Evolutionary conservation across 495 filamentous ascomycete species (phyloP), one percentile per base, ranked within the genome.

Genomic region (Penicillium ucsense): DNA sequence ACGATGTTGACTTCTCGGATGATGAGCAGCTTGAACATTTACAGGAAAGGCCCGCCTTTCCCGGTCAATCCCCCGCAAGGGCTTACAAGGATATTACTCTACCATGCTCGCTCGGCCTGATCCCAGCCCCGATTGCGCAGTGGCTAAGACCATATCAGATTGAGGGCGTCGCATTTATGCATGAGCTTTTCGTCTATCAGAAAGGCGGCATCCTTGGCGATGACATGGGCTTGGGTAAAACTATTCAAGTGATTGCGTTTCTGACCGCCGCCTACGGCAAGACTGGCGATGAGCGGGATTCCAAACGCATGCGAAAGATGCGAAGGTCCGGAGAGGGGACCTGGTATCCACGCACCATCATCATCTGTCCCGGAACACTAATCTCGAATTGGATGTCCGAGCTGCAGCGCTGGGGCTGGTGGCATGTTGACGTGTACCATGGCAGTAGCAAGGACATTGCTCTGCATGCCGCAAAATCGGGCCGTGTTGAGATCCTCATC

Each of bases 151-250:
- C 86, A 48, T 98, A 98, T 59, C 92, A 98, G 63, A 73, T 97
- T 3, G 75, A 87, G 33, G 92, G 92, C 28, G 88, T 81, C 6
- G 80, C 76, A 11, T 97, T 96, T 59, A 69, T 98, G 5, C 94
- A 98, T 62, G 78, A 88, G 49, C 69, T 84, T 31, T 98, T 98
- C 56, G 85, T 96, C 11, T 92, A 88, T 56, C 94, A 97, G 50
- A 86, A 83, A 48, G 92, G 94, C 4, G 89, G 87, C 4, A 85
- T 98, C 27, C 73, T 98, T 3, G 82, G 94, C 2, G 92, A 98
- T 63, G 92, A 98, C 59, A 98, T 98, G 92, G 92, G 92, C 32
- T 66, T 98, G 31, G 92, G 92, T 0, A 98, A 98, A 64, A 98
- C 92, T 0, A 87, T 98, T 9, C 92, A 98, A 65, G 89, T 98